Base-by-base conservation (phyloP, 1,284 basidiomycete species). In the Chondrostereum purpureum region DNA sequence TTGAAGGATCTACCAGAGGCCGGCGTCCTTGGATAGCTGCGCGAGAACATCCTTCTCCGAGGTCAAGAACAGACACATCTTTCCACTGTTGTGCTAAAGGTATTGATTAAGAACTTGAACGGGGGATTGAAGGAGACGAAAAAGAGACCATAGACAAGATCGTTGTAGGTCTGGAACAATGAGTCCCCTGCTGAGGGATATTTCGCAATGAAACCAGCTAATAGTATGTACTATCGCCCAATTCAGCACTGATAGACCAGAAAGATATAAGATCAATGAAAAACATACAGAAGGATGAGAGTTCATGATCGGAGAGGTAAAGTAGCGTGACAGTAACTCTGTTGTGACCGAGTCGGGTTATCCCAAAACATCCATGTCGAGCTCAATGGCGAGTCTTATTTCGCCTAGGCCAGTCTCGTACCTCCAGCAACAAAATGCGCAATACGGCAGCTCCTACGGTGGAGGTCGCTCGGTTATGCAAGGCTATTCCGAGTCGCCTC, bases 31-130 rank as follows among this genome's bases (percentile, higher is more conserved):
- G 71, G 42, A 89, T 72, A 1, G 73, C 81, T 6, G 68, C 78
- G 20, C 85, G 66, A 23, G 62, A 60, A 54, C 79, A 80, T 10
- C 57, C 55, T 24, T 72, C 63, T 17, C 46, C 52, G 0, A 88
- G 65, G 39, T 88, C 83, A 14, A 84, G 50, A 1, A 85, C 61
- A 52, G 79, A 66, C 0, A 88, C 61, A 34, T 80, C 72, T 2
- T 61, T 64, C 87, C 87, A 89, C 60, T 77, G 70, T 57, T 89
- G 86, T 10, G 77, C 85, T 88, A 45, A 44, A 38, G 35, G 37
- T 34, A 21, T 18, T 43, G 14, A n/a, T 35, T 24, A 12, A 46
- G 31, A 45, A 20, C 34, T 39, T 33, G 24, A 38, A 19, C 11
- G 8, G 34, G 18, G 11, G 4, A 38, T 3, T 21, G 27, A 35